phyloP scores from a whole-genome alignment of 2,329 filamentous ascomycete genomes.

The Lecanicillium sp. region DNA sequence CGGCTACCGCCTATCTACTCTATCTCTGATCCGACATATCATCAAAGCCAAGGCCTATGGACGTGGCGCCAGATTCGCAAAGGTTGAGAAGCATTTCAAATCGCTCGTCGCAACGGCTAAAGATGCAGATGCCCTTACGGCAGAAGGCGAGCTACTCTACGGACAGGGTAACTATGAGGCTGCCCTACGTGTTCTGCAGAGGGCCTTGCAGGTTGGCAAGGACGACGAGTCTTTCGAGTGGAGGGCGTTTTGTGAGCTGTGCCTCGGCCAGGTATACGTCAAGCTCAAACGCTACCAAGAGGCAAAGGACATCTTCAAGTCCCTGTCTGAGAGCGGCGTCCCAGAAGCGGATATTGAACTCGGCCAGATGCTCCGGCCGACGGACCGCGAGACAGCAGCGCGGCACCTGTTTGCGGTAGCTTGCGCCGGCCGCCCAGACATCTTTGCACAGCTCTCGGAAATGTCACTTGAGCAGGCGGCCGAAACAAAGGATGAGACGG shows the following conservation, averaged over 20 bases:
- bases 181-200: slow-evolving; percentile 14
- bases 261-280: slow-evolving; percentile 17
- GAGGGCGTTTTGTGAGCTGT: slow-evolving; percentile 17
- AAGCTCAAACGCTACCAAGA: slow-evolving; percentile 13
- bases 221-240: slow-evolving; percentile 16
- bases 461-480: slow-evolving; percentile 17
- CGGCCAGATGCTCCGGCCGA: slow-evolving; percentile 15
- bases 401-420: slow-evolving; percentile 20
- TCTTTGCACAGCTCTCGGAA: slow-evolving; percentile 21
- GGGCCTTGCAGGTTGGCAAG: slow-evolving; percentile 15
- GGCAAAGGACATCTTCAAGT: slow-evolving; percentile 16
- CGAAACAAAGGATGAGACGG: slow-evolving; percentile 9
- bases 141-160: slow-evolving; percentile 22
- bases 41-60: slow-evolving; percentile 14
- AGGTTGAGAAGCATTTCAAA: slow-evolving; percentile 20
- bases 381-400: slow-evolving; percentile 15
- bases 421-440: slow-evolving; percentile 15
- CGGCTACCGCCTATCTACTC: slow-evolving; percentile 21
- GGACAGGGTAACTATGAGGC: slow-evolving; percentile 15
- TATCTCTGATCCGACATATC: slow-evolving; percentile 19
- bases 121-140: slow-evolving; percentile 27
- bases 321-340: slow-evolving; percentile 14
- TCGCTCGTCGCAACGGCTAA: slow-evolving; percentile 19
- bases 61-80: slow-evolving; percentile 9
- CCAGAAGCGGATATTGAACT: slow-evolving; percentile 20